A percentile compares a stretch with the other conserved stretches of the same genome.
These are phyloP conservation scores for Hawksworthiomyces lignivorus DNA, from an alignment of 2,329 filamentous ascomycete genomes.

Conservation along the genomic window DNA sequence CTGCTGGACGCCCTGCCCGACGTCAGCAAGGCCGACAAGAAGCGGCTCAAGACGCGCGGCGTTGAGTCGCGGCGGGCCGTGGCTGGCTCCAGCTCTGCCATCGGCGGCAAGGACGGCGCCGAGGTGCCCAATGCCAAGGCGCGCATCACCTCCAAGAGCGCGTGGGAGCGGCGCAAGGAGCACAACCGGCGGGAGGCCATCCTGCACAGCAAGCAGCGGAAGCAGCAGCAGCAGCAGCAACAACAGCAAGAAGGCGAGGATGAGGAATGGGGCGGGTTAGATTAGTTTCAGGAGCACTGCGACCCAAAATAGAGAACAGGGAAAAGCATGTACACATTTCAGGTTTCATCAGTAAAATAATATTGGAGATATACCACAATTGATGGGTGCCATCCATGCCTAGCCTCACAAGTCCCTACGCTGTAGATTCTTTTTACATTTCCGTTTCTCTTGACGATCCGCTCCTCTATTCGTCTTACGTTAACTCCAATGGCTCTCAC, in stretches of 20 bases:
- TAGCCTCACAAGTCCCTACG: too few relatives aligned
- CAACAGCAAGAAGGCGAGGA: slow-evolving; percentile 5
- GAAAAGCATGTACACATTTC: too few relatives aligned
- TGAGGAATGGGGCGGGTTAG: slow-evolving; percentile 24
- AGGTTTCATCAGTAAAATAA: too few relatives aligned
- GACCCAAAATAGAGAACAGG: too few relatives aligned
- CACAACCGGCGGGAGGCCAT: slow-evolving; percentile 59
- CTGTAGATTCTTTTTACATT: neutral
- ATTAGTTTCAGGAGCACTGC: too few relatives aligned
- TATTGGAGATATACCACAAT: too few relatives aligned
- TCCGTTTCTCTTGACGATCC: neutral
- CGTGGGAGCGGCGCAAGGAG: slow-evolving; percentile 62
- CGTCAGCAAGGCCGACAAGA: slow-evolving; percentile 74
- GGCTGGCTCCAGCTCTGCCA: slow-evolving; percentile 25
- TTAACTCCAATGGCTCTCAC: too few relatives aligned
- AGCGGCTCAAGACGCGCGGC: slow-evolving; percentile 72
- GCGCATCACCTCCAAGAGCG: slow-evolving; percentile 77
- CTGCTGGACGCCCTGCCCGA: slow-evolving; percentile 79
- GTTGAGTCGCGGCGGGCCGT: slow-evolving; percentile 65
- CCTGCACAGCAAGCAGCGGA: slow-evolving; percentile 51
- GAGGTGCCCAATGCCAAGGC: slow-evolving; percentile 32
- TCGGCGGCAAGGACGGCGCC: neutral
- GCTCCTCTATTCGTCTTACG: slow-evolving; percentile 18
- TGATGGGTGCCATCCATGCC: too few relatives aligned
- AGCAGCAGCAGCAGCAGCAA: slow-evolving; percentile 25